Evolutionary conservation across 306 rosid species (phyloP).

Genomic region (Begonia peltatifolia): DNA sequence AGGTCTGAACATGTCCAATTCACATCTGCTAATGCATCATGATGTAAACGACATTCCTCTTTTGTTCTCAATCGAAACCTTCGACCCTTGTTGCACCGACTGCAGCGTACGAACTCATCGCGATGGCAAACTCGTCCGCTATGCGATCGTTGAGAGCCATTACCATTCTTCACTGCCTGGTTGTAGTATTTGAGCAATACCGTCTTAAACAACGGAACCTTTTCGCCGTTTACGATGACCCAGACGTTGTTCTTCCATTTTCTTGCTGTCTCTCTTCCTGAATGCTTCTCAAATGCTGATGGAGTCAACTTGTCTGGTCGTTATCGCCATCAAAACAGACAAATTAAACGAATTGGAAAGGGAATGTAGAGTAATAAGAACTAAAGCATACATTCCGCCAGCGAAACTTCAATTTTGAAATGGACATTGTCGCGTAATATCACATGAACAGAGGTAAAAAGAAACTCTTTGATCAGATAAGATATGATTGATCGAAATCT

Average conservation of each 20-base stretch:
- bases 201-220: slow-evolving; percentile 18
- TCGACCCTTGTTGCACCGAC: slow-evolving; percentile 19
- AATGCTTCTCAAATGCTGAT: slow-evolving; percentile 29
- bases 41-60: slow-evolving; percentile 14
- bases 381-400: not conserved
- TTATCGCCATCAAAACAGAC: slow-evolving; percentile 6
- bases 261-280: slow-evolving; percentile 4
- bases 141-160: slow-evolving; percentile 2
- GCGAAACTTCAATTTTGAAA: not conserved
- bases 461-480: too few relatives aligned
- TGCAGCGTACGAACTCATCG: slow-evolving; percentile 27
- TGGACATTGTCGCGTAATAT: too few relatives aligned
- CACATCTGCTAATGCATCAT: slow-evolving; percentile 12
- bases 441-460: too few relatives aligned
- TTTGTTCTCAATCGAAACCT: slow-evolving; percentile 18
- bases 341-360: slow-evolving; percentile 8
- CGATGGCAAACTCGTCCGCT: slow-evolving; percentile 18
- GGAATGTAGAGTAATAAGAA: not conserved
- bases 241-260: slow-evolving; percentile 34
- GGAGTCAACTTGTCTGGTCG: slow-evolving; percentile 19
- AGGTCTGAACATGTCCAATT: slow-evolving; percentile 27
- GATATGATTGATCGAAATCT: too few relatives aligned
- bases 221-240: slow-evolving; percentile 12
- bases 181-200: slow-evolving; percentile 24
- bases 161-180: slow-evolving; percentile 20